These are phyloP conservation scores for Didymellaceae sp. DNA, from an alignment of 2,329 filamentous ascomycete genomes.

Conservation along the genomic window DNA sequence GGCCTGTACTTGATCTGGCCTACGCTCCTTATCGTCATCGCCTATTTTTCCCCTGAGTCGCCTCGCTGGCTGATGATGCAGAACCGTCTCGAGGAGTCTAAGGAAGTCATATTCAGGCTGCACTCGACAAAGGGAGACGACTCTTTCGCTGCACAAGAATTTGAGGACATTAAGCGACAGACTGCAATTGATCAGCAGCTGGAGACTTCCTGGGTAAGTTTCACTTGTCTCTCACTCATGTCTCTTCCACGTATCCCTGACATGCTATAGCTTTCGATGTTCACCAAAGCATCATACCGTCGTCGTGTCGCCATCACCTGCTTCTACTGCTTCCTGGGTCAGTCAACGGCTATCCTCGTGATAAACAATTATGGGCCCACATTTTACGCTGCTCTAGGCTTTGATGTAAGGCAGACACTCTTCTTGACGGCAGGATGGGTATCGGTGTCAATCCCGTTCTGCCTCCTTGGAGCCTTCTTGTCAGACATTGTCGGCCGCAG, in stretches of 20 bases:
- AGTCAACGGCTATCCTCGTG: slow-evolving; percentile 31
- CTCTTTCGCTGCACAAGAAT: not conserved
- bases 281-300: slow-evolving; percentile 31
- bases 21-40: not conserved
- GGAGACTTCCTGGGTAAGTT: not conserved
- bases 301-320: slow-evolving; percentile 26
- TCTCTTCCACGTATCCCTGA: not conserved
- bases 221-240: not conserved
- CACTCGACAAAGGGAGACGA: not conserved
- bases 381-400: slow-evolving; percentile 28
- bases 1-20: not conserved
- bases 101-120: slow-evolving; percentile 1
- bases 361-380: slow-evolving; percentile 37
- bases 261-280: slow-evolving; percentile 19
- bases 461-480: slow-evolving; percentile 23
- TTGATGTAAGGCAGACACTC: not conserved
- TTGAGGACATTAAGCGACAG: not conserved
- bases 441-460: slow-evolving; percentile 31
- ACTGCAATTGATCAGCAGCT: not conserved
- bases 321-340: slow-evolving; percentile 33
- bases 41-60: not conserved
- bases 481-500: slow-evolving; percentile 27
- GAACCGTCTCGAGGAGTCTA: not conserved
- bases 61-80: slow-evolving; percentile 1
- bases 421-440: slow-evolving; percentile 28